phyloP scores from a whole-genome alignment of 1,284 basidiomycete species.

The Boletellus deceptivus region DNA sequence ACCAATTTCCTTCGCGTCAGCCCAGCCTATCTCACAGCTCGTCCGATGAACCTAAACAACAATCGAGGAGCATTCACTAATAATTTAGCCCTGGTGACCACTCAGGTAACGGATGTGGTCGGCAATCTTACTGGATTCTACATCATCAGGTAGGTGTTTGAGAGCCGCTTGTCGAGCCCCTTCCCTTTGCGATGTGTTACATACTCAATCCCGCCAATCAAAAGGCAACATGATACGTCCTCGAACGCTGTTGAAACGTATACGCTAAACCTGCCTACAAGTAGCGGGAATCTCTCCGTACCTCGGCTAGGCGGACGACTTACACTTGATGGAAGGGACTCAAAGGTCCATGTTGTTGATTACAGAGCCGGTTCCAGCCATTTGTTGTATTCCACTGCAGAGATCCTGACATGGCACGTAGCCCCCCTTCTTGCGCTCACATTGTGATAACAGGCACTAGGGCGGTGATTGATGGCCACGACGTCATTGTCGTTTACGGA shows the following conservation, averaged over 20 bases:
- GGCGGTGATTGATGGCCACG: conserved; percentile 46
- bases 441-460: conserved; percentile 27
- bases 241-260: conserved; percentile 15
- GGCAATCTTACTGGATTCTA: conserved; percentile 48
- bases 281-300: conserved; percentile 40
- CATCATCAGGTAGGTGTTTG: conserved; percentile 39
- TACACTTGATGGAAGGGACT: conserved; percentile 46
- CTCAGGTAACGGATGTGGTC: conserved; percentile 45
- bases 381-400: conserved; percentile 49
- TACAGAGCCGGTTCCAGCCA: conserved; percentile 45
- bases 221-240: conserved; percentile 16
- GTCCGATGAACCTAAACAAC: conserved; percentile 40
- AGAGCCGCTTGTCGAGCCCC: neutral
- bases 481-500: conserved; percentile 50
- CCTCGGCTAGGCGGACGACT: conserved; percentile 43
- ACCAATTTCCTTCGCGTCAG: conserved; percentile 47
- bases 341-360: conserved; percentile 50
- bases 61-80: conserved; percentile 45
- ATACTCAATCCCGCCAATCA: conserved; percentile 4
- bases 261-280: conserved; percentile 41
- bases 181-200: neutral
- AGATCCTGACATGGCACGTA: conserved; percentile 47
- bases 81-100: conserved; percentile 45
- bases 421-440: neutral
- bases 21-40: conserved; percentile 45